phyloP scores from a whole-genome alignment of 1,139 yeast species.

The Magnusiomyces fungicola region DNA sequence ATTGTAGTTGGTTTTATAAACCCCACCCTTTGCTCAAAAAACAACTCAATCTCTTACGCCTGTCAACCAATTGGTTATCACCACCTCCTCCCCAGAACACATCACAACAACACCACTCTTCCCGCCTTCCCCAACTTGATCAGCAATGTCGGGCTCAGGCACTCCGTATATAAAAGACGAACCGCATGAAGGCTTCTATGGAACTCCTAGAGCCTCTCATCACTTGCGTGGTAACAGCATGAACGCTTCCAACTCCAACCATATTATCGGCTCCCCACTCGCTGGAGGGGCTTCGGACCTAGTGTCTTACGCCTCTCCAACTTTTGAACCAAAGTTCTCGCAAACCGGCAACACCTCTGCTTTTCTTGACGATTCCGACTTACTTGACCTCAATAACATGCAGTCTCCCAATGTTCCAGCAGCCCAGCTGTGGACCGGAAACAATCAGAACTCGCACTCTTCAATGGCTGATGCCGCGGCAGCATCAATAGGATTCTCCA shows the following conservation, averaged over 20 bases:
- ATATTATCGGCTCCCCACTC: background rate
- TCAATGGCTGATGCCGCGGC: background rate
- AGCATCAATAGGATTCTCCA: constrained; percentile 5
- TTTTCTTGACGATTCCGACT: constrained; percentile 28
- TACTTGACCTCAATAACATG: constrained; percentile 26
- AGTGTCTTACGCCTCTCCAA: background rate
- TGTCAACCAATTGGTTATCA: background rate
- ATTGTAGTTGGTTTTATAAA: too few species aligned
- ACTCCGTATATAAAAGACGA: background rate
- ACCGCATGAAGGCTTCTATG: background rate
- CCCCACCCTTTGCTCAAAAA: too few species aligned
- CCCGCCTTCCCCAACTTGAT: background rate
- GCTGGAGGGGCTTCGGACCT: background rate
- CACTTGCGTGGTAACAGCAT: background rate
- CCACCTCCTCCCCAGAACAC: background rate
- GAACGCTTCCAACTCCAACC: background rate
- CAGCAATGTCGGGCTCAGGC: background rate
- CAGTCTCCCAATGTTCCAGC: constrained; percentile 18
- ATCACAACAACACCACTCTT: background rate
- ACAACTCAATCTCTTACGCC: background rate
- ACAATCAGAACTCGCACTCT: background rate
- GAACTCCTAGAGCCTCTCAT: background rate
- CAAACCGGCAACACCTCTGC: background rate
- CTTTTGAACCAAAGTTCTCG: background rate
- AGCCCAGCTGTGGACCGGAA: constrained; percentile 3